Conservation (phyloP, 1,139 yeast genomes). For the Torulaspora globosa region DNA sequence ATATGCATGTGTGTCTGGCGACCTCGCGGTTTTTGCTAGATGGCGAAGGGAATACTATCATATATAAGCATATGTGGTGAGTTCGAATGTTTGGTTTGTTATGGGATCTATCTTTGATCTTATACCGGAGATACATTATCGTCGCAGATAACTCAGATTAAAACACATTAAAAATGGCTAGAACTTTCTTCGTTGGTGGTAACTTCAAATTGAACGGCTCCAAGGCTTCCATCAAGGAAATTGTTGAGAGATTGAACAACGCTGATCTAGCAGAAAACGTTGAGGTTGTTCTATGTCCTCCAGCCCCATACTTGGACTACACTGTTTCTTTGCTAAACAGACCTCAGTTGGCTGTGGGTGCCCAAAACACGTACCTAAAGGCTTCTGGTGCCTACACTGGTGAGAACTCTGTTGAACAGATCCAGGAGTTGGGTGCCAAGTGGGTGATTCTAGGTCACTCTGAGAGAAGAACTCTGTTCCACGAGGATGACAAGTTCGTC, state of each 20-base stretch:
- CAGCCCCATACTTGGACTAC: constrained; percentile 83
- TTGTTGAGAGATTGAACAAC: constrained; percentile 76
- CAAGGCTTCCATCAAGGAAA: constrained; percentile 74
- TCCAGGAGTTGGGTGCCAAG: constrained; percentile 86
- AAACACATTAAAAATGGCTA: constrained; percentile 48
- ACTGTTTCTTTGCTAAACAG: constrained; percentile 68
- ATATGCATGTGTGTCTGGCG: constrained; percentile 3
- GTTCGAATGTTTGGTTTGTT: neutral
- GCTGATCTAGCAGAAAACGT: constrained; percentile 65
- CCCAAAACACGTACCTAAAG: constrained; percentile 86
- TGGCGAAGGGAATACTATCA: neutral
- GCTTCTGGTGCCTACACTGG: constrained; percentile 97
- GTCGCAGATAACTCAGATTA: constrained; percentile 3
- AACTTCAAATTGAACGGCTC: constrained; percentile 99
- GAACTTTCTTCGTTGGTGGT: constrained; percentile 96
- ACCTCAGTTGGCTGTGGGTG: constrained; percentile 70
- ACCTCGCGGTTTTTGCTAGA: constrained; percentile 4
- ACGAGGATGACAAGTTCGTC: constrained; percentile 85
- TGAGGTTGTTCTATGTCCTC: constrained; percentile 95
- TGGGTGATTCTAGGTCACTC: constrained; percentile 99
- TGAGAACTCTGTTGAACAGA: constrained; percentile 83
- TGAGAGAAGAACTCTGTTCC: constrained; percentile 93
- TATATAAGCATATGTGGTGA: constrained; percentile 3
- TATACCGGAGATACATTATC: neutral
- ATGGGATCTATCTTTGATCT: neutral